Evolutionary conservation across 352 stramenopile species (phyloP), one percentile per base, ranked within the genome.

Genomic region (Globisporangium irregulare): DNA sequence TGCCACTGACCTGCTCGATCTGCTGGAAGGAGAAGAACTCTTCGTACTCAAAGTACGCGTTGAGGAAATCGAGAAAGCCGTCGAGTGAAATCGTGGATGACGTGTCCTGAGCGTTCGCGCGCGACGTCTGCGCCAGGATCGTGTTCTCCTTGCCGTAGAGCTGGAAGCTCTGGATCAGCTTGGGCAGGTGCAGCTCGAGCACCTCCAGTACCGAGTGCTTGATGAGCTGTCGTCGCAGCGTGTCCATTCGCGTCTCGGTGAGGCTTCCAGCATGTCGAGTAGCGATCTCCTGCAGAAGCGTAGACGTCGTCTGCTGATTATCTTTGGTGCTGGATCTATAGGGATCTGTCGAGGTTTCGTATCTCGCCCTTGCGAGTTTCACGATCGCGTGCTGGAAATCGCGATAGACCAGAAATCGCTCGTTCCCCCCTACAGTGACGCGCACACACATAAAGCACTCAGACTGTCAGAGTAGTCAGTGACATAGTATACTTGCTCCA

Each of bases 11-110:
- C 15, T 74, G 57, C 15, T 74, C 38, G 43, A 88, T 66, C 3
- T 86, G 66, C 20, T 78, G 60, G 57, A 76, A 86, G 12, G 82
- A 89, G n/a, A 90, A 78, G 54, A 71, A 92, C 53, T 86, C 83
- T 38, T 90, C 83, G 71, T 90, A 91, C 70, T 91, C 81, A 59
- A 94, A 87, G 62, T 94, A 91, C 9, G 79, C 86, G 53, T 86
- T 90, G 29, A 92, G 74, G 48, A 94, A 94, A 60, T 94, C 82
- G 51, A 91, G 71, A 65, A 94, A 91, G 0, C 82, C 84, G 15
- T 91, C 81, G 14, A 91, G 60, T 25, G 82, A 84, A 27, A 92
- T 91, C 55, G 62, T 70, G 8, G 70, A 68, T 22, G 64, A 71
- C 58, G 66, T 73, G 38, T 77, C 68, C 12, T 68, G 46, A 25